phyloP scores from a whole-genome alignment of 225 moss, liverwort and hornwort species.

The Marchantia polymorpha region DNA sequence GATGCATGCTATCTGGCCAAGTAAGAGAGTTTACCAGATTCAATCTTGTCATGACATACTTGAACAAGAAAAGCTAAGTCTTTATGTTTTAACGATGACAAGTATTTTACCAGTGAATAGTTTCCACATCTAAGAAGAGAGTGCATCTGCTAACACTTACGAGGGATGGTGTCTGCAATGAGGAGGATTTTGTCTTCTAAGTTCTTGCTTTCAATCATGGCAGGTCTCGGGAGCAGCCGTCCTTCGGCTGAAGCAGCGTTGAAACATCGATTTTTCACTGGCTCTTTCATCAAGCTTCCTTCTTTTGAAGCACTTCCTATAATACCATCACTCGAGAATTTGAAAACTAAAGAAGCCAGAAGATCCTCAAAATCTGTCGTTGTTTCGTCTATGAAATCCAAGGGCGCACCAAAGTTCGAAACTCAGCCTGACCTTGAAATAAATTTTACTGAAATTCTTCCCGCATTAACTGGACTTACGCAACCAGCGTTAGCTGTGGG shows the following conservation, averaged over 20 bases:
- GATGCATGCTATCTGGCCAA: conserved; percentile 67
- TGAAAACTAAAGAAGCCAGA: neutral
- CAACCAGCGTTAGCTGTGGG: conserved; percentile 54
- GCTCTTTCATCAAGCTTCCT: conserved; percentile 25
- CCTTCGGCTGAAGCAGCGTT: conserved; percentile 86
- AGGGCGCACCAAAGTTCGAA: conserved; percentile 4
- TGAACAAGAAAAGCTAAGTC: neutral
- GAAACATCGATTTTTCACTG: conserved; percentile 68
- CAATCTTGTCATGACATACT: neutral
- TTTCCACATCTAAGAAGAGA: neutral
- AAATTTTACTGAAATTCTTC: conserved; percentile 32
- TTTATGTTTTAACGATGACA: conserved; percentile 2
- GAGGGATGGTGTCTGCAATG: neutral
- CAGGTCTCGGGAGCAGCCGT: conserved; percentile 77
- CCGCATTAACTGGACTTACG: conserved; percentile 21
- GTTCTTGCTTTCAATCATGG: neutral
- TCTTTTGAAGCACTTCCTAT: conserved; percentile 37
- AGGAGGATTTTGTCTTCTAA: neutral
- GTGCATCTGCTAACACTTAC: neutral
- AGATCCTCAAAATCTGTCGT: conserved; percentile 12
- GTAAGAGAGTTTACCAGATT: conserved; percentile 23
- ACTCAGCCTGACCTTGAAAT: conserved; percentile 9
- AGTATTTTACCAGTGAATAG: no score
- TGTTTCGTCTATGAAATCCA: neutral
- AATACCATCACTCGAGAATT: conserved; percentile 25